phyloP scores from a whole-genome alignment of 1,284 basidiomycete genomes.

The Polyporus tsugae region DNA sequence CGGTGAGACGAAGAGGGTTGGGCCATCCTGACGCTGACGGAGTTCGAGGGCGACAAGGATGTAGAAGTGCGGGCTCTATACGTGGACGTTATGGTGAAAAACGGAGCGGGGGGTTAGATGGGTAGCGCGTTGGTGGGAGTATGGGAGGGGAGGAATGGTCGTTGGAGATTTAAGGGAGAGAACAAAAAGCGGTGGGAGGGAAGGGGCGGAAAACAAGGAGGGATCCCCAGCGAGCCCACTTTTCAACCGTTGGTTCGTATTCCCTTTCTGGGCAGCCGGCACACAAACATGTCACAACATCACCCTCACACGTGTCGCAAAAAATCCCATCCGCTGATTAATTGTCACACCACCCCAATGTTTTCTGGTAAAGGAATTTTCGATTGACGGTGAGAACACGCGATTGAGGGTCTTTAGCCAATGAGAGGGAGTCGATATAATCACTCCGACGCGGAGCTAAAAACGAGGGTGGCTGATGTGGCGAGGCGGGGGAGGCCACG shows the following conservation, averaged over 20 bases:
- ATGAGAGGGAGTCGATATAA: constrained; percentile 9
- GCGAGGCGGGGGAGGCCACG: constrained; percentile 25
- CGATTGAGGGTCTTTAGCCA: constrained; percentile 16
- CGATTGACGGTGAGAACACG: constrained; percentile 28
- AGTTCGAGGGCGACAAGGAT: constrained; percentile 82
- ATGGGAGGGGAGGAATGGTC: constrained; percentile 29
- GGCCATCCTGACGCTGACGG: constrained; percentile 80
- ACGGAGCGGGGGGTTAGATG: constrained; percentile 25
- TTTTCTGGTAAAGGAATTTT: constrained; percentile 27
- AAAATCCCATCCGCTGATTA: constrained; percentile 29
- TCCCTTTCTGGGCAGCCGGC: constrained; percentile 27
- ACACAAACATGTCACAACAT: constrained; percentile 38
- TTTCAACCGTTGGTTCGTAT: constrained; percentile 39
- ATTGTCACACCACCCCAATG: constrained; percentile 28
- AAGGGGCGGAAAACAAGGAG: constrained; percentile 32
- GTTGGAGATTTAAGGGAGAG: constrained; percentile 29
- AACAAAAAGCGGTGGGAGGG: constrained; percentile 32
- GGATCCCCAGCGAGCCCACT: constrained; percentile 30
- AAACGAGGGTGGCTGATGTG: constrained; percentile 31
- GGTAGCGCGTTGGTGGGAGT: constrained; percentile 34
- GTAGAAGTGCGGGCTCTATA: constrained; percentile 63
- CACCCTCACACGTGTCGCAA: constrained; percentile 37
- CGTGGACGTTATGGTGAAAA: constrained; percentile 68
- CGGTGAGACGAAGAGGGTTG: constrained; percentile 85
- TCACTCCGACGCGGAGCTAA: constrained; percentile 30